Conservation (phyloP, 805 yeast genomes). For the Wickerhamiella galacta region DNA sequence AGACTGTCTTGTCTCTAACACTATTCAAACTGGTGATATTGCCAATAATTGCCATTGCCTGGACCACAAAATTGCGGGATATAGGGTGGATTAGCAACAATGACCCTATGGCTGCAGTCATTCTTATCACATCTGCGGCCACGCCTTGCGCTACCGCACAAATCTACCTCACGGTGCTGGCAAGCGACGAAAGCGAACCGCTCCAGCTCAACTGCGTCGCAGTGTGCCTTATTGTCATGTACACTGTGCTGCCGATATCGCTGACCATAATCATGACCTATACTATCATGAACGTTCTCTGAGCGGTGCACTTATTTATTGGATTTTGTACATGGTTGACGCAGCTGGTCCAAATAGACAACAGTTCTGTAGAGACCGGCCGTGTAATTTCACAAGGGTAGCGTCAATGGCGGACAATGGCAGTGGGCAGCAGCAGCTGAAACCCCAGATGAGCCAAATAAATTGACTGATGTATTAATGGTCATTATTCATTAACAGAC, state of each 20-base stretch:
- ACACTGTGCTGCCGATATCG: conserved; percentile 46
- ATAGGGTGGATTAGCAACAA: conserved; percentile 46
- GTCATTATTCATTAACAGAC: too few species aligned
- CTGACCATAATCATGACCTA: conserved; percentile 64
- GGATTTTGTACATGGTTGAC: too few species aligned
- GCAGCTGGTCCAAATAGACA: too few species aligned
- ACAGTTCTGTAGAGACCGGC: too few species aligned
- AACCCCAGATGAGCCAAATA: too few species aligned
- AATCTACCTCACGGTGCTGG: conserved; percentile 76
- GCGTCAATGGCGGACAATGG: too few species aligned
- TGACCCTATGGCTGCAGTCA: conserved; percentile 48
- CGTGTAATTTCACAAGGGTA: too few species aligned
- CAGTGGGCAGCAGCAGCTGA: too few species aligned
- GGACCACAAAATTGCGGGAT: conserved; percentile 41
- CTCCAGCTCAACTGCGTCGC: conserved; percentile 75
- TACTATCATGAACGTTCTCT: conserved; percentile 26
- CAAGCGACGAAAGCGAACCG: conserved; percentile 40
- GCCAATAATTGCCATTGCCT: conserved; percentile 64
- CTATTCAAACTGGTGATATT: conserved; percentile 42
- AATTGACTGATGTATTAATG: too few species aligned
- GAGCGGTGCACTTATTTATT: too few species aligned
- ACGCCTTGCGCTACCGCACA: conserved; percentile 82
- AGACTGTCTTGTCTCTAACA: conserved; percentile 42
- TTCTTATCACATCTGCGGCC: conserved; percentile 56
- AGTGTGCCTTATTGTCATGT: conserved; percentile 55